A percentile compares a stretch with the other conserved stretches of the same genome.
Conservation (phyloP, 768 basidiomycete genomes). For the Podaxis pistillaris region DNA sequence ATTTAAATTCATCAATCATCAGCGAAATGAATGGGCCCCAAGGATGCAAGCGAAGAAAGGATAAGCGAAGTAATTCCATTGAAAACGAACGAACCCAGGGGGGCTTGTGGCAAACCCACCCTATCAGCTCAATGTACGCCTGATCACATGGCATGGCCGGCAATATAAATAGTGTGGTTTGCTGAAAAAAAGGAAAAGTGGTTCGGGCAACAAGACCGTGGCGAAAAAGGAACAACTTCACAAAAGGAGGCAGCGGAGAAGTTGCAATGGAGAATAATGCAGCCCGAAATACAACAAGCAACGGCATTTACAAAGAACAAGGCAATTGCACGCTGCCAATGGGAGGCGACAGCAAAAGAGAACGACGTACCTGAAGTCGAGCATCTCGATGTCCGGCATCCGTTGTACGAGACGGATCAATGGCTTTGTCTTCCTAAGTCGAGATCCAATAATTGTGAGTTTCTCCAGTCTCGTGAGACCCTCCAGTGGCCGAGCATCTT, state of each 20-base stretch:
- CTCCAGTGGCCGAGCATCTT: conserved; percentile 63
- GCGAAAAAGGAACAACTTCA: not conserved
- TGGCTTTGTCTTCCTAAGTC: conserved; percentile 71
- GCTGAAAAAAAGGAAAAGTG: conserved; percentile 3
- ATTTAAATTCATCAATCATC: conserved; percentile 15
- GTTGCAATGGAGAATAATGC: not conserved
- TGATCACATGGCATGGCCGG: conserved; percentile 14
- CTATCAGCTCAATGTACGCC: conserved; percentile 4
- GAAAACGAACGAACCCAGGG: conserved; percentile 6
- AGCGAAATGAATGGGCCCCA: not conserved
- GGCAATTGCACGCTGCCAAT: conserved; percentile 8
- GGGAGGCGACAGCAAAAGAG: conserved; percentile 13
- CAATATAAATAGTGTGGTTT: conserved; percentile 9
- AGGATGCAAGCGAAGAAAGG: not conserved
- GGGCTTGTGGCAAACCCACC: conserved; percentile 12
- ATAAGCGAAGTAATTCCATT: not conserved
- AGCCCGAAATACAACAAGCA: conserved; percentile 1
- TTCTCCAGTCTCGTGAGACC: conserved; percentile 78
- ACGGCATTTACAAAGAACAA: conserved; percentile 13
- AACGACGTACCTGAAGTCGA: conserved; percentile 75
- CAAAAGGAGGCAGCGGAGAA: not conserved
- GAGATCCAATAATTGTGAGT: conserved; percentile 82
- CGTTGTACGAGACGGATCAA: conserved; percentile 70
- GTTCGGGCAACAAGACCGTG: not conserved
- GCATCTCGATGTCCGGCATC: conserved; percentile 80